phyloP scores from a whole-genome alignment of 2,329 filamentous ascomycete species.

The Xylaria sp. region DNA sequence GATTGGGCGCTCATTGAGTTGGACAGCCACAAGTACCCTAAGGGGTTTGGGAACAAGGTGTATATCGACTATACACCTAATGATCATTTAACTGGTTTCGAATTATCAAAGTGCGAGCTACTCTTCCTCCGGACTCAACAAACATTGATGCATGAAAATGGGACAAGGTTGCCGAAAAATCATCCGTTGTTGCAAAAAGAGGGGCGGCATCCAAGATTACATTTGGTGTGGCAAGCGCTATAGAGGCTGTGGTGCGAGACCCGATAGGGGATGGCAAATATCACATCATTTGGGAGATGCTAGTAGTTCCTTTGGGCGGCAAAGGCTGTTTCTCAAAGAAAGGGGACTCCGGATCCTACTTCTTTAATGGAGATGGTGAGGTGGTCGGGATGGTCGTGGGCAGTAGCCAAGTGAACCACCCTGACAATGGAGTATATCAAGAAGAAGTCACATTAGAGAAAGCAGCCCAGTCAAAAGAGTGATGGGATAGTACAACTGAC shows the following conservation, averaged over 20 bases:
- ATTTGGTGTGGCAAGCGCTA: neutral
- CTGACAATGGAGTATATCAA: too few species aligned
- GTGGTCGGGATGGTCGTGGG: conserved; percentile 17
- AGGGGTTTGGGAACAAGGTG: neutral
- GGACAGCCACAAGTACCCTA: conserved; percentile 8
- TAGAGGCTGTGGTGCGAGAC: conserved; percentile 8
- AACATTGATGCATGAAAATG: neutral
- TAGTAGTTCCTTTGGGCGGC: neutral
- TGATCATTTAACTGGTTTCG: too few species aligned
- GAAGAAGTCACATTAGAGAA: too few species aligned
- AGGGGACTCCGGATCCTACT: conserved; percentile 4
- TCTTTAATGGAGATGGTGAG: neutral
- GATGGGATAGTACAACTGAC: neutral
- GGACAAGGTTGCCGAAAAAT: too few species aligned
- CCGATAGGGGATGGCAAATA: neutral
- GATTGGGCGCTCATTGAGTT: conserved; percentile 31
- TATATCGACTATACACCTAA: too few species aligned
- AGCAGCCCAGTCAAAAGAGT: neutral
- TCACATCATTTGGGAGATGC: neutral
- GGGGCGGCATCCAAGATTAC: neutral
- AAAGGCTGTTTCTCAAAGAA: neutral
- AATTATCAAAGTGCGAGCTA: too few species aligned
- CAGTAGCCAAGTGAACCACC: too few species aligned
- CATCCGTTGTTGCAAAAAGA: neutral
- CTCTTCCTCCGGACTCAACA: neutral